Evolutionary conservation across 1,284 basidiomycete species (phyloP).

Genomic region (Mixia osmundae): DNA sequence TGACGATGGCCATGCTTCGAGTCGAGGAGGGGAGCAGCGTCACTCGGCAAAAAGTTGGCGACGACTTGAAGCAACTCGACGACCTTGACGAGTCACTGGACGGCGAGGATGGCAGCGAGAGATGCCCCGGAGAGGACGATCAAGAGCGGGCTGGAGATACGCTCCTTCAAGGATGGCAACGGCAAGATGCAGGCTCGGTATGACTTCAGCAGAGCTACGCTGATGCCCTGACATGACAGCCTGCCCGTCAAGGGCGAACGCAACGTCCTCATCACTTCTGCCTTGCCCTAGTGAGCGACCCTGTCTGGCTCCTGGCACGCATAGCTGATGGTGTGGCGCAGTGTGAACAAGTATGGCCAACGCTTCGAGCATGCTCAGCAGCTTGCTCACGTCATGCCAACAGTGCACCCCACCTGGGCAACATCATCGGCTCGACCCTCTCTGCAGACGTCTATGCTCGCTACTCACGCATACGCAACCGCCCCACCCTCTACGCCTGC

Average conservation of each 20-base stretch:
- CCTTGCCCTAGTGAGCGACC: slow-evolving; percentile 44
- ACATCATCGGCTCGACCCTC: slow-evolving; percentile 89
- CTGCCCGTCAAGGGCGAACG: slow-evolving; percentile 59
- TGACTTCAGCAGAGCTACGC: too few relatives aligned
- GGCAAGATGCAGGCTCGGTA: too few relatives aligned
- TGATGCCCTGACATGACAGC: too few relatives aligned
- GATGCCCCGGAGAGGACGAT: too few relatives aligned
- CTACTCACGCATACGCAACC: slow-evolving; percentile 34
- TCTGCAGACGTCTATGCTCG: slow-evolving; percentile 93
- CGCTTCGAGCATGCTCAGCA: not conserved
- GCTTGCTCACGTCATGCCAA: slow-evolving; percentile 41
- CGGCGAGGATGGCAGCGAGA: too few relatives aligned
- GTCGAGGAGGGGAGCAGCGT: too few relatives aligned
- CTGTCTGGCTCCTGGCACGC: not conserved
- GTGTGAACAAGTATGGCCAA: not conserved
- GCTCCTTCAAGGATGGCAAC: too few relatives aligned
- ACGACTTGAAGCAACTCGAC: too few relatives aligned
- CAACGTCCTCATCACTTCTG: slow-evolving; percentile 83
- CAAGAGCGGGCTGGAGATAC: too few relatives aligned
- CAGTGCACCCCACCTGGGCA: slow-evolving; percentile 94
- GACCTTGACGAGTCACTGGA: too few relatives aligned
- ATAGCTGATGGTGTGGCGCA: not conserved
- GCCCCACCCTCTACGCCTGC: slow-evolving; percentile 39
- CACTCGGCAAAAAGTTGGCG: too few relatives aligned
- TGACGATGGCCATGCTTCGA: too few relatives aligned